Base-by-base conservation (phyloP, 345 rosid genomes). In the Passiflora organensis region DNA sequence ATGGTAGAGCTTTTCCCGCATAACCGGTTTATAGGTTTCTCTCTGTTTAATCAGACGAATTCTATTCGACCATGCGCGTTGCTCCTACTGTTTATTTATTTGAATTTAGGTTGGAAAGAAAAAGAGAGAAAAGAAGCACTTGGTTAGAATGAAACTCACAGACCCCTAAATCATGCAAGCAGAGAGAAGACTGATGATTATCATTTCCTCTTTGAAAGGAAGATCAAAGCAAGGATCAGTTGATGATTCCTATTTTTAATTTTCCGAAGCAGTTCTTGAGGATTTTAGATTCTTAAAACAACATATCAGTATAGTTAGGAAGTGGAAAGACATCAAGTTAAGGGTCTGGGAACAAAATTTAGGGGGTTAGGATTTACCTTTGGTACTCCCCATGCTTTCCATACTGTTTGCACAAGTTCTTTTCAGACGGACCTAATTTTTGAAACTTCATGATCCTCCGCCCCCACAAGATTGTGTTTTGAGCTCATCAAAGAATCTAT, bases 381-480 rank as follows among this genome's bases (percentile, higher is more conserved):
- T 32, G 32, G 41, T 16, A 5, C 24, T 51, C 60, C 20, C 59
- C 51, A 46, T 34, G 10, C 60, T 28, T 23, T 73, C 17, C 37
- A 59, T 44, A 17, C 59, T 46, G 41, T 45, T 39, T 42, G 21
- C 56, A 59, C 39, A 56, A 54, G 79, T 74, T 56, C 32, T 76
- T 78, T 70, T 65, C 70, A 24, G 59, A 60, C 62, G 74, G 73
- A 32, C 76, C 69, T 72, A 72, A 50, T 59, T 57, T 24, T 64
- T 64, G 71, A 75, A 75, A 64, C 54, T 73, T 41, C 53, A 72
- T 23, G 70, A 65, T 72, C 56, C 67, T 43, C 67, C 69, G 75
- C 55, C 73, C 77, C 84, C 76, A 77, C 81, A 58, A 50, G 65
- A 70, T 67, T 57, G 59, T 66, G 76, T 73, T 72, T 66, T 69